Base-by-base conservation (phyloP, 2,329 filamentous ascomycete genomes). In the Pseudogymnoascus sp. region DNA sequence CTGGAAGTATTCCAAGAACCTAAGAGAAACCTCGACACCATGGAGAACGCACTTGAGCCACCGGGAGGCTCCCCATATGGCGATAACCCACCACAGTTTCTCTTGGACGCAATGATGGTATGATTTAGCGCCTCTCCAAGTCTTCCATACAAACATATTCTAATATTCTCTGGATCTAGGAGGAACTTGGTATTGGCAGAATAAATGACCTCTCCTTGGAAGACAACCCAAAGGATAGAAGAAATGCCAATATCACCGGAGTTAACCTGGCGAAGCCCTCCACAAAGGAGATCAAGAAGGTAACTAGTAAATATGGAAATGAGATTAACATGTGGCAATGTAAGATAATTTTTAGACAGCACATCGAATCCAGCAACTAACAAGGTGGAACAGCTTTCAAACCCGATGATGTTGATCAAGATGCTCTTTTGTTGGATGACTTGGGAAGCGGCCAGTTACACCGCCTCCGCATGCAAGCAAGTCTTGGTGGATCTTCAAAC, bases 141-240 rank as follows among this genome's bases (percentile, higher is more conserved):
- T 25, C 33, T 14, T 33, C 7, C 12, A 10, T 33, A n/a, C 11
- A 25, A 47, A 14, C 59, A 63, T 16, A 47, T 59, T 11, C 56
- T 42, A 31, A 31, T 60, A n/a, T 60, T 56, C 35, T n/a, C 4
- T 3, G 1, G 33, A 50, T 56, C 68, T 47, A 64, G 70, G 71
- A 72, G 61, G 72, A 73, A 62, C 67, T 73, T 35, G 72, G 71
- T 4, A 63, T 69, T 50, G 63, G 61, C 18, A 63, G 72, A 16
- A 68, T 64, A 47, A 68, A 72, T 53, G 64, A 63, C 4, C 59
- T 73, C n/a, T 69, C 67, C 25, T 64, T 72, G 12, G 67, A 68
- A 33, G 70, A 71, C 50, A 61, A 60, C 14, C 28, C 31, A 4
- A 35, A 60, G 6, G 50, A 56, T 14, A 56, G 28, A 56, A 42